phyloP scores from a whole-genome alignment of 2,329 filamentous ascomycete genomes.

The Cladosporium oxysporum region DNA sequence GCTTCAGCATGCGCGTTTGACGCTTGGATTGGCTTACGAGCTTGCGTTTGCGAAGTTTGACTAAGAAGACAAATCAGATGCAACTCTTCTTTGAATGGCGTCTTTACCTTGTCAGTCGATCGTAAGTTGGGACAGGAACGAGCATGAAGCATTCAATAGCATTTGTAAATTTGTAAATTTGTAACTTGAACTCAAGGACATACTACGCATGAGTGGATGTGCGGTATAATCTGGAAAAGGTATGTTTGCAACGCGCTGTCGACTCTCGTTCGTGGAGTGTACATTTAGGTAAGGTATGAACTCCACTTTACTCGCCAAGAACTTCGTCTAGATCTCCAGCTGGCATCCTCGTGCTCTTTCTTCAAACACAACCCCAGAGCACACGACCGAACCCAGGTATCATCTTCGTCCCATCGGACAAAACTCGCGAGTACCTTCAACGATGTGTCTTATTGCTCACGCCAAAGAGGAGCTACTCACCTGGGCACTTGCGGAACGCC shows the following conservation, averaged over 20 bases:
- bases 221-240: neutral
- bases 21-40: slow-evolving; percentile 80
- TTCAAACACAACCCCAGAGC: neutral
- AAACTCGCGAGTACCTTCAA: neutral
- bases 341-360: neutral
- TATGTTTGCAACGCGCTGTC: neutral
- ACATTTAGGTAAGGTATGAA: neutral
- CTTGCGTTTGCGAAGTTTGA: slow-evolving; percentile 74
- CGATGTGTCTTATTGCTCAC: neutral
- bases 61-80: slow-evolving; percentile 26
- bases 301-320: slow-evolving; percentile 7
- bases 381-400: neutral
- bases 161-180: neutral
- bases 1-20: slow-evolving; percentile 85
- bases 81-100: neutral
- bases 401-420: neutral
- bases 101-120: neutral
- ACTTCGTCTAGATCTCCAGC: neutral
- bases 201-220: neutral
- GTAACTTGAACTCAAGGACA: neutral
- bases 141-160: neutral
- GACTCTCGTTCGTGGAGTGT: neutral
- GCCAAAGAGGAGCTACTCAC: neutral
- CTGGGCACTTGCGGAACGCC: slow-evolving; percentile 9
- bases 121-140: neutral